Evolutionary conservation across 305 asterid species (phyloP).

Genomic region (Euphrasia arctica): DNA sequence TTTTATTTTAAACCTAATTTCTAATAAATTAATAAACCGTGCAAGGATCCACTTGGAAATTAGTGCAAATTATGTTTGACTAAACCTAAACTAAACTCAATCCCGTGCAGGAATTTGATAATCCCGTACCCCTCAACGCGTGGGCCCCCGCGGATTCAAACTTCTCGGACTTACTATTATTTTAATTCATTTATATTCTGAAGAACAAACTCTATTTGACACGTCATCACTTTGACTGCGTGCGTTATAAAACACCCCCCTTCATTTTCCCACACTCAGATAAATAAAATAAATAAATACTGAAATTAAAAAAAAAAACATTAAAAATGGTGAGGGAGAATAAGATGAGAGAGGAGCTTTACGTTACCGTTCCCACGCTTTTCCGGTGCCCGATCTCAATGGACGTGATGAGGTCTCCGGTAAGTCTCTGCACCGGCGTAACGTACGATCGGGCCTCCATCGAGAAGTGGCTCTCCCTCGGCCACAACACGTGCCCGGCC

Average conservation of each 20-base stretch:
- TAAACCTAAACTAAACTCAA: conserved; percentile 15
- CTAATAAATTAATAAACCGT: conserved; percentile 16
- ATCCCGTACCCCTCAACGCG: conserved; percentile 32
- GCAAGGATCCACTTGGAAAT: conserved; percentile 26
- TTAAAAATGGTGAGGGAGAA: conserved; percentile 41
- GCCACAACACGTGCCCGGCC: conserved; percentile 92
- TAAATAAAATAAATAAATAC: background rate
- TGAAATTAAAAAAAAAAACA: background rate
- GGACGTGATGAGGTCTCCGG: conserved; percentile 97
- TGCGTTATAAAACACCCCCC: conserved; percentile 28
- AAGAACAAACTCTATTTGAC: conserved; percentile 13
- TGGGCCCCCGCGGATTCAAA: conserved; percentile 34
- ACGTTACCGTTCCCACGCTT: conserved; percentile 63
- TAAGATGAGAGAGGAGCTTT: conserved; percentile 47
- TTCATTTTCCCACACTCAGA: conserved; percentile 2
- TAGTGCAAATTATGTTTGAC: conserved; percentile 40
- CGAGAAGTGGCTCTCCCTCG: conserved; percentile 77
- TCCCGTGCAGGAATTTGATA: conserved; percentile 39
- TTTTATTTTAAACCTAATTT: background rate
- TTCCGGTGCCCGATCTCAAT: conserved; percentile 95
- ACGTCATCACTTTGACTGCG: conserved; percentile 41
- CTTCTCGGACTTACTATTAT: conserved; percentile 14
- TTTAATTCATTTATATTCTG: background rate
- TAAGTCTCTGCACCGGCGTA: conserved; percentile 90
- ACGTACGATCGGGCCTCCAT: conserved; percentile 91